Evolutionary conservation across 306 rosid genomes (phyloP).

Genomic region (Cercis canadensis): DNA sequence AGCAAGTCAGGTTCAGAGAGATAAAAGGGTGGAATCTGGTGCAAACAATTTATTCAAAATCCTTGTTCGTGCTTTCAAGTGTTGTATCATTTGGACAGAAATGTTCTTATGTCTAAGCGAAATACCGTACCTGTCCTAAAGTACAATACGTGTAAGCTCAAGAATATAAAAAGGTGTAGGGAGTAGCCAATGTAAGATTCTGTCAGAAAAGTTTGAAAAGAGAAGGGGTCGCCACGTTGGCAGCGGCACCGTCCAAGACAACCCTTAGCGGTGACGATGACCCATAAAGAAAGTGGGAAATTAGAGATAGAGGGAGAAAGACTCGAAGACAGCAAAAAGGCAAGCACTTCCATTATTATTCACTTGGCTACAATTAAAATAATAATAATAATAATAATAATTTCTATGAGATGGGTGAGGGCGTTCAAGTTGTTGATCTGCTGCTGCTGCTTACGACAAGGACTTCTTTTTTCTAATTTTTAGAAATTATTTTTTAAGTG

Average conservation of each 20-base stretch:
- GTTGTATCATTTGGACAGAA: too few relatives aligned
- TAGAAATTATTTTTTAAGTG: too few relatives aligned
- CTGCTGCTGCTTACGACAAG: too few relatives aligned
- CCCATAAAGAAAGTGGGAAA: background rate
- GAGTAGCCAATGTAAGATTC: background rate
- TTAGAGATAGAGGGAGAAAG: too few relatives aligned
- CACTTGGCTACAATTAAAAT: too few relatives aligned
- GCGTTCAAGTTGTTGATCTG: too few relatives aligned
- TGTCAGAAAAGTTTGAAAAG: background rate
- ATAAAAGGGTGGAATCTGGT: slow-evolving; percentile 29
- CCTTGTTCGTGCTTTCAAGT: too few relatives aligned
- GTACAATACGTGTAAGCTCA: background rate
- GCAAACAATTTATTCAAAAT: slow-evolving; percentile 11
- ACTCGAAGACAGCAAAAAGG: slow-evolving; percentile 28
- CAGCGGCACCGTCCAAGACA: slow-evolving; percentile 25
- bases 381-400: too few relatives aligned
- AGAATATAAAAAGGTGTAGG: background rate
- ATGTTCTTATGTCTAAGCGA: too few relatives aligned
- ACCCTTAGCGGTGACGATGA: slow-evolving; percentile 11
- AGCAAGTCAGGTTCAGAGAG: slow-evolving; percentile 43
- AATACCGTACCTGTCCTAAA: too few relatives aligned
- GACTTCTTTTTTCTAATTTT: too few relatives aligned
- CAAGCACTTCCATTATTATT: background rate
- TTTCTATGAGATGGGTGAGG: too few relatives aligned
- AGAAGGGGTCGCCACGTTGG: slow-evolving; percentile 25